Conservation (phyloP, 78 protist genomes). For the Dictyostelium purpureum region DNA sequence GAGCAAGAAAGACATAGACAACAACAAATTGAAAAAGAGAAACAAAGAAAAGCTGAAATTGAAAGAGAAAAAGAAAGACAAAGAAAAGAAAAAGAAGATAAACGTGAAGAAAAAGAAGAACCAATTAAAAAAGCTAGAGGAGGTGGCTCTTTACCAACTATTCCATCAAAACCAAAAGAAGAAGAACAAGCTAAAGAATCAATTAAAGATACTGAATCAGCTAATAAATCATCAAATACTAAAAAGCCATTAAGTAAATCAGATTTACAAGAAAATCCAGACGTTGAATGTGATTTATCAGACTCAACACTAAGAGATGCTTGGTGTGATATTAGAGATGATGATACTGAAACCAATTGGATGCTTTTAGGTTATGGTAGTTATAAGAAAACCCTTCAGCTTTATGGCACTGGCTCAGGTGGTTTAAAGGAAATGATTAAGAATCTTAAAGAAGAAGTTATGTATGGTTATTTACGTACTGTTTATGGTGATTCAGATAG, state of each 20-base stretch:
- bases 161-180: background rate
- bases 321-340: conserved; percentile 70
- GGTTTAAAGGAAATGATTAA: conserved; percentile 43
- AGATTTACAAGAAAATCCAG: conserved; percentile 49
- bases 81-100: background rate
- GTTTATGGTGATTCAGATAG: conserved; percentile 75
- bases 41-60: conserved; percentile 12
- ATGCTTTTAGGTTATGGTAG: conserved; percentile 74
- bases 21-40: conserved; percentile 8
- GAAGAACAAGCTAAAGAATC: background rate
- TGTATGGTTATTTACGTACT: conserved; percentile 67
- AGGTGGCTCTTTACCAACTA: conserved; percentile 42
- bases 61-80: conserved; percentile 39
- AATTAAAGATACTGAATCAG: background rate
- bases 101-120: background rate
- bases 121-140: background rate
- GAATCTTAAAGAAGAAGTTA: conserved; percentile 54
- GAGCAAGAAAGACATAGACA: background rate
- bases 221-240: background rate
- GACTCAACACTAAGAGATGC: conserved; percentile 32
- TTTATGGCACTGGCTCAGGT: conserved; percentile 51
- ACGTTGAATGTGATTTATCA: conserved; percentile 70
- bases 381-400: conserved; percentile 39
- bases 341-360: conserved; percentile 57
- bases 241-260: background rate